Percentiles rank a stretch among this genome's conserved stretches.
phyloP scores from a whole-genome alignment of 139 green algal genomes.

The Tetradesmus obliquus region DNA sequence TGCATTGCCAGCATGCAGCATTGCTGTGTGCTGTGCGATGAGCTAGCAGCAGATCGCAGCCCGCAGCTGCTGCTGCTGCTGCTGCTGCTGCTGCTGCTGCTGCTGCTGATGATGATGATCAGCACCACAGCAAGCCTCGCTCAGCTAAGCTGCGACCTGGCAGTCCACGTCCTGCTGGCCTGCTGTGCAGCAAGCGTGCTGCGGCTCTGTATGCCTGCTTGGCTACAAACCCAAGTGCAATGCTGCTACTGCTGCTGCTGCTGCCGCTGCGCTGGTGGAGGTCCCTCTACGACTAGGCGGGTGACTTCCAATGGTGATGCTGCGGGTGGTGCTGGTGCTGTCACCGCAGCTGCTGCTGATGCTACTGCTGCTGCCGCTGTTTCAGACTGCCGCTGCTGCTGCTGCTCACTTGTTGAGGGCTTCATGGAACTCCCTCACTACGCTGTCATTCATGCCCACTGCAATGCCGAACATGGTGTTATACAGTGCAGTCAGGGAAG shows the following conservation, averaged over 20 bases:
- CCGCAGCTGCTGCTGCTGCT: neutral
- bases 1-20: too few relatives aligned
- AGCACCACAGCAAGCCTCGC: neutral
- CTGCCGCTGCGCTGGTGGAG: neutral
- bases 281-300: too few relatives aligned
- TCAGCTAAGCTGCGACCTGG: too few relatives aligned
- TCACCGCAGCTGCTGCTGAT: neutral
- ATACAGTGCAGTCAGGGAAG: neutral
- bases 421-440: constrained; percentile 42
- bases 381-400: neutral
- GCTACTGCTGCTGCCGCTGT: neutral
- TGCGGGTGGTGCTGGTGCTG: neutral
- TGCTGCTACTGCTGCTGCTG: neutral
- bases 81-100: neutral
- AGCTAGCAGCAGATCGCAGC: too few relatives aligned
- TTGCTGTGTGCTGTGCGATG: neutral
- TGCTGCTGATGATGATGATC: neutral
- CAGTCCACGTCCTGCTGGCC: too few relatives aligned
- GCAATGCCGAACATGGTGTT: neutral
- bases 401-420: constrained; percentile 34
- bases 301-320: neutral
- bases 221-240: too few relatives aligned
- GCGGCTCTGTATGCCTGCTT: too few relatives aligned
- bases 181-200: too few relatives aligned
- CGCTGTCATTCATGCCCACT: constrained; percentile 35